A percentile compares a stretch with the other conserved stretches of the same genome.
These are phyloP conservation scores for Linaria vulgaris DNA, from an alignment of 257 asterid genomes.

Conservation along the genomic window DNA sequence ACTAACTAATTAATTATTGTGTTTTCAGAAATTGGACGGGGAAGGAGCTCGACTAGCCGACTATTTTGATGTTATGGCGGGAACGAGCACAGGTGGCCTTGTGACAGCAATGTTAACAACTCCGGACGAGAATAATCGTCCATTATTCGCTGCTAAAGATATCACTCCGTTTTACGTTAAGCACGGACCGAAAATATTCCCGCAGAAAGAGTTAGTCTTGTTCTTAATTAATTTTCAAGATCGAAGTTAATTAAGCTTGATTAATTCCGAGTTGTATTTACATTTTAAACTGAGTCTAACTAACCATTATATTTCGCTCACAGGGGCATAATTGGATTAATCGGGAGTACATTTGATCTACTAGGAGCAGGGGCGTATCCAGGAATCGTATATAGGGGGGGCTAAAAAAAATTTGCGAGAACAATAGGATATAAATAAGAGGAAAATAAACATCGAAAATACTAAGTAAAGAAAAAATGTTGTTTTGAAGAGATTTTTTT, in stretches of 20 bases:
- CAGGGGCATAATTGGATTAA: conserved; percentile 42
- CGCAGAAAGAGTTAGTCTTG: conserved; percentile 34
- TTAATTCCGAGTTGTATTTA: too few relatives aligned
- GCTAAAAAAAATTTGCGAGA: too few relatives aligned
- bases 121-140: conserved; percentile 44
- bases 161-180: conserved; percentile 37
- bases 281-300: too few relatives aligned
- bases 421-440: too few relatives aligned
- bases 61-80: conserved; percentile 52
- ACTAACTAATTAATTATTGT: too few relatives aligned
- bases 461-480: too few relatives aligned
- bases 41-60: conserved; percentile 47
- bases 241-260: too few relatives aligned
- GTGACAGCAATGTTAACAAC: conserved; percentile 50
- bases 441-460: too few relatives aligned
- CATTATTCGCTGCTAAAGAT: conserved; percentile 54
- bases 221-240: too few relatives aligned
- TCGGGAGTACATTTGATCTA: conserved; percentile 9
- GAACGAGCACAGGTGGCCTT: conserved; percentile 65
- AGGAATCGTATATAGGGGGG: too few relatives aligned
- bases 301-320: neutral
- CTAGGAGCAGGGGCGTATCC: too few relatives aligned
- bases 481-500: too few relatives aligned
- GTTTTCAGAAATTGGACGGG: conserved; percentile 51
- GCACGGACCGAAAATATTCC: conserved; percentile 49